Evolutionary conservation across 257 asterid genomes (phyloP).

Genomic region (Lavandula angustifolia): DNA sequence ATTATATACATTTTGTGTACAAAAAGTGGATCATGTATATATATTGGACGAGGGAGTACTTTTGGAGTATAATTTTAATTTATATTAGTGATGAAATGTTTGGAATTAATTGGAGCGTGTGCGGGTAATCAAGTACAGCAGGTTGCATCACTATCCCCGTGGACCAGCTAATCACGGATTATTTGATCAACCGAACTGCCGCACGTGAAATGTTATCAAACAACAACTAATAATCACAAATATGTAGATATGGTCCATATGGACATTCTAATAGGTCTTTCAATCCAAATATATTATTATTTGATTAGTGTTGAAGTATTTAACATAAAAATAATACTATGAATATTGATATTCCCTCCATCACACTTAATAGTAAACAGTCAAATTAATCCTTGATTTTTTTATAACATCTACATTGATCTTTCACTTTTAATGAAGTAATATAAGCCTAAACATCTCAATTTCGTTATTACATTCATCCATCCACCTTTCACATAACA

Average conservation of each 20-base stretch:
- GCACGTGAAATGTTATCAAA: conserved; percentile 29
- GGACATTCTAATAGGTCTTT: not conserved
- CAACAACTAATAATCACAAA: conserved; percentile 10
- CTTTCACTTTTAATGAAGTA: no score
- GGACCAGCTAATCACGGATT: conserved; percentile 35
- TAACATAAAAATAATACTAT: no score
- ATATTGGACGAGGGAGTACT: not conserved
- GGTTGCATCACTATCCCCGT: not conserved
- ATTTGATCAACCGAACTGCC: conserved; percentile 20
- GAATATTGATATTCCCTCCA: no score
- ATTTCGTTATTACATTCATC: no score
- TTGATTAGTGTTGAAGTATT: no score
- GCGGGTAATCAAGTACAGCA: not conserved
- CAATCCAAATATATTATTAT: not conserved
- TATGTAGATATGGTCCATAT: not conserved
- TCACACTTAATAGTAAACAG: no score
- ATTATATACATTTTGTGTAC: no score
- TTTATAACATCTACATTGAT: no score
- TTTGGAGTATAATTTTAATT: not conserved
- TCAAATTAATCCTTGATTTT: no score
- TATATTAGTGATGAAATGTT: not conserved
- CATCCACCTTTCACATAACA: no score
- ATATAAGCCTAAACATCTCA: no score
- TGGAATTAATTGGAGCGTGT: not conserved
- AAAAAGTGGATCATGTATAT: no score